phyloP scores from a whole-genome alignment of 345 rosid species.

The Aquilaria malaccensis region DNA sequence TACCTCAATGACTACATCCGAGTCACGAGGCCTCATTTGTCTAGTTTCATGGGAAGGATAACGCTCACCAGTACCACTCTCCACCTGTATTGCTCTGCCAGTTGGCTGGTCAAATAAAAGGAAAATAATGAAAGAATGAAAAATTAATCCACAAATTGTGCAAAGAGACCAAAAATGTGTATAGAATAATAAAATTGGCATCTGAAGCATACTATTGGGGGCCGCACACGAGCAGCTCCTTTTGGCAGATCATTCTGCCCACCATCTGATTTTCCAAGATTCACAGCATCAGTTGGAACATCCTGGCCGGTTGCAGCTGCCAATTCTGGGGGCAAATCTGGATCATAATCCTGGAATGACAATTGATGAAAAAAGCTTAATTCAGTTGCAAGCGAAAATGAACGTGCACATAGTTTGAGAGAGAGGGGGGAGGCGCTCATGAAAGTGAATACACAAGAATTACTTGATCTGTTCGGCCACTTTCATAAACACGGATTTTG shows the following conservation, averaged over 20 bases:
- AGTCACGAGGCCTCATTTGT: conserved; percentile 82
- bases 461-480: conserved; percentile 94
- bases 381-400: not conserved
- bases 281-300: conserved; percentile 44
- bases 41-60: conserved; percentile 85
- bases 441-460: not conserved
- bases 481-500: conserved; percentile 97
- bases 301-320: conserved; percentile 94
- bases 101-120: conserved; percentile 60
- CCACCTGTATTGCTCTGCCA: conserved; percentile 97
- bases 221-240: conserved; percentile 64
- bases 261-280: conserved; percentile 48
- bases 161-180: conserved; percentile 1
- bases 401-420: too few species aligned
- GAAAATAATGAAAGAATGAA: not conserved
- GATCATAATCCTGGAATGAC: conserved; percentile 74
- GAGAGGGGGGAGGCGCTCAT: too few species aligned
- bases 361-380: conserved; percentile 7
- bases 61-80: conserved; percentile 85
- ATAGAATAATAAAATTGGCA: conserved; percentile 2
- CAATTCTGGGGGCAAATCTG: conserved; percentile 96
- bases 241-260: conserved; percentile 50
- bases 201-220: conserved; percentile 61
- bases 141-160: conserved; percentile 8
- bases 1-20: conserved; percentile 97